Percentiles rank a stretch among this genome's conserved stretches.
These are phyloP conservation scores for Solanum clarkiae DNA, from an alignment of 257 asterid species.

Conservation along the genomic window DNA sequence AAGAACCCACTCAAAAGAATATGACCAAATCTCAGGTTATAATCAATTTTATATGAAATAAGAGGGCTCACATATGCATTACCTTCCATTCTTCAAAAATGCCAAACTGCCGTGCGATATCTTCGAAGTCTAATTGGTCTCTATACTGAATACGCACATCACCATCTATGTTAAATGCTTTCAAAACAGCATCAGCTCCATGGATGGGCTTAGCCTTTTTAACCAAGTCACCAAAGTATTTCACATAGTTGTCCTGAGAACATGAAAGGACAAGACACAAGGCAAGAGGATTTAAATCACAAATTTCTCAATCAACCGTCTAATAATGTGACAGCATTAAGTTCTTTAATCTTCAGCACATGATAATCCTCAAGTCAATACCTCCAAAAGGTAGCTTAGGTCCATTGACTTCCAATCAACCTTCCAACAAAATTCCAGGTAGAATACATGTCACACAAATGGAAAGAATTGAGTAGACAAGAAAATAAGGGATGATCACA, in stretches of 20 bases:
- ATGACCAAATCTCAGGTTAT: background rate
- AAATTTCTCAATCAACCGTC: background rate
- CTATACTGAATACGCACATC: constrained; percentile 71
- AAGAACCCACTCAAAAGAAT: background rate
- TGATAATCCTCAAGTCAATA: constrained; percentile 13
- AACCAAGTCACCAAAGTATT: constrained; percentile 61
- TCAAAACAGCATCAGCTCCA: constrained; percentile 51
- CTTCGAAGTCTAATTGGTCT: constrained; percentile 61
- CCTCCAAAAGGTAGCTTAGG: constrained; percentile 90
- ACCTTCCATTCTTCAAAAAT: constrained; percentile 99
- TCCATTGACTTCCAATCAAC: constrained; percentile 93
- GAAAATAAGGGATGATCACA: background rate
- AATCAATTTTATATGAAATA: background rate
- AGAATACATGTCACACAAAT: constrained; percentile 7
- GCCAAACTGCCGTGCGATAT: constrained; percentile 74
- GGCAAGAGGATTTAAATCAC: background rate
- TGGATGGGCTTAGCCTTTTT: constrained; percentile 57
- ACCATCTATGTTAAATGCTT: constrained; percentile 55
- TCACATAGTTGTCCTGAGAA: constrained; percentile 57
- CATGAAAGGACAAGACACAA: background rate
- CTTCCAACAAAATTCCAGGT: constrained; percentile 26
- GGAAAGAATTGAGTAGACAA: constrained; percentile 1
- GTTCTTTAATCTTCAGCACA: background rate
- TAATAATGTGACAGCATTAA: background rate
- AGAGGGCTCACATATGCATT: background rate